Conservation (phyloP, 1,284 basidiomycete species). For the Pascua sp. region DNA sequence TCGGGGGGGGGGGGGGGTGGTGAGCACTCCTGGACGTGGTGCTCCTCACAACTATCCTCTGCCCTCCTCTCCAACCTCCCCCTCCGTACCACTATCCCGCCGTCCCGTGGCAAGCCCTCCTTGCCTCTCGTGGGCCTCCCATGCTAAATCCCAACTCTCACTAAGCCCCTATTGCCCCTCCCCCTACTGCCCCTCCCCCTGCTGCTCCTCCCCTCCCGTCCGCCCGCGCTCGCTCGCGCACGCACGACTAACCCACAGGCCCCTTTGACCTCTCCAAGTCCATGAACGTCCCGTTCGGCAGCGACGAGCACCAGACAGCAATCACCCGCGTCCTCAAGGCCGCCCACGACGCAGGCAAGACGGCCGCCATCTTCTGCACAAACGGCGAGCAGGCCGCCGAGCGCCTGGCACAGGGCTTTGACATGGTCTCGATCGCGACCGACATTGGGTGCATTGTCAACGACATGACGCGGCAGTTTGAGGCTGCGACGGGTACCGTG, state of each 20-base stretch:
- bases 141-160: too few species aligned
- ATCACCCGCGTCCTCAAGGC: conserved; percentile 60
- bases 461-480: conserved; percentile 28
- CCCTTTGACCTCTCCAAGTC: conserved; percentile 61
- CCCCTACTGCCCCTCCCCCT: too few species aligned
- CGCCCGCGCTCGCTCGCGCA: background rate
- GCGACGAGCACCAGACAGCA: conserved; percentile 52
- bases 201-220: too few species aligned
- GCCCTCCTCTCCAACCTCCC: too few species aligned
- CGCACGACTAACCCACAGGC: conserved; percentile 12
- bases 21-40: too few species aligned
- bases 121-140: too few species aligned
- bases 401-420: conserved; percentile 58
- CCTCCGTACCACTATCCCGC: too few species aligned
- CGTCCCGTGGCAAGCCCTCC: too few species aligned
- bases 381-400: conserved; percentile 55
- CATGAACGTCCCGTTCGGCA: conserved; percentile 27
- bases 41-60: too few species aligned
- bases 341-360: conserved; percentile 61
- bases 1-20: too few species aligned
- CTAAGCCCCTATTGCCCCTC: too few species aligned
- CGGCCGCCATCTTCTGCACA: conserved; percentile 52
- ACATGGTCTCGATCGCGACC: conserved; percentile 44
- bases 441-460: conserved; percentile 27
- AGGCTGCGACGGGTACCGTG: conserved; percentile 6